phyloP scores from a whole-genome alignment of 139 green algal genomes.

The Chlamydomonas asymmetrica region DNA sequence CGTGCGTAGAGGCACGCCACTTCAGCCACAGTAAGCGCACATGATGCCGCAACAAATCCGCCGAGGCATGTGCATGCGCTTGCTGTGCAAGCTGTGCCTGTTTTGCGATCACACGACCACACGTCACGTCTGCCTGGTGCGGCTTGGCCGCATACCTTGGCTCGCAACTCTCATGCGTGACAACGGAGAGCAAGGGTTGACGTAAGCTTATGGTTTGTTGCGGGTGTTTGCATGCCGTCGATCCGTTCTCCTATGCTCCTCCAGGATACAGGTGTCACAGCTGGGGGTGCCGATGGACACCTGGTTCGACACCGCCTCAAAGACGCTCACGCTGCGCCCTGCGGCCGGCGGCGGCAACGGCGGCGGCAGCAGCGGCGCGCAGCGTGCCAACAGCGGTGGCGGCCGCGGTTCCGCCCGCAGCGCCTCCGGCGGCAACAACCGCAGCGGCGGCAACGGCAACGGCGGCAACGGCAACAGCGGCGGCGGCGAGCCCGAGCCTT shows the following conservation, averaged over 20 bases:
- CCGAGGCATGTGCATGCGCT: neutral
- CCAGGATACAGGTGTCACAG: conserved; percentile 12
- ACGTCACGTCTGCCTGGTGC: no score
- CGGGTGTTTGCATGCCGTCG: no score
- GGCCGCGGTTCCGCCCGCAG: neutral
- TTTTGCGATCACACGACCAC: no score
- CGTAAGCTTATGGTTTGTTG: no score
- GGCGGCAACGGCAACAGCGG: neutral
- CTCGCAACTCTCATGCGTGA: no score
- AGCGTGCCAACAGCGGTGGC: neutral
- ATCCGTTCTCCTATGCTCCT: no score
- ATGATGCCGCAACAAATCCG: neutral
- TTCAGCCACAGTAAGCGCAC: neutral
- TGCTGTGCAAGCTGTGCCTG: neutral
- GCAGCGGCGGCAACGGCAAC: neutral
- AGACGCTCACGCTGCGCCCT: conserved; percentile 17
- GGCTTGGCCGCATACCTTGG: no score
- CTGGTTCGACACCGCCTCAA: neutral
- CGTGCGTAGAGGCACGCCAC: neutral
- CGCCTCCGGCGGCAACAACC: neutral
- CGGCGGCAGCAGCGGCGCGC: neutral
- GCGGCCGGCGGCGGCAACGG: neutral
- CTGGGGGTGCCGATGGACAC: conserved; percentile 30
- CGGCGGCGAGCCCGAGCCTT: neutral
- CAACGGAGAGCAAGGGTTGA: no score